Base-by-base conservation (phyloP, 257 asterid genomes). In the Petunia secreta region DNA sequence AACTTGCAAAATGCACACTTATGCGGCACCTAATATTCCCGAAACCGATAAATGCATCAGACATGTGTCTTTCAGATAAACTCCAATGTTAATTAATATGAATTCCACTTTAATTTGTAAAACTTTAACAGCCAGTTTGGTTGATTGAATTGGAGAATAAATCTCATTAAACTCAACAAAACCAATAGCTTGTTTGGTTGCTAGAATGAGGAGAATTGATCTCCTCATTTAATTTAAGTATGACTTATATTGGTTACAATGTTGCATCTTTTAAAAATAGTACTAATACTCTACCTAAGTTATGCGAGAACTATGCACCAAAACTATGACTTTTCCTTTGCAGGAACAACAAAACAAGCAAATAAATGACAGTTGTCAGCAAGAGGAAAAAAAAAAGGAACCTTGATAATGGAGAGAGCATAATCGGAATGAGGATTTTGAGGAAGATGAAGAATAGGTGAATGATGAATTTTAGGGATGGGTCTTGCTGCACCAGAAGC, bases 341-440 rank as follows among this genome's bases (percentile, higher is more conserved):
- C 25, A 25, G 36, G 36, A 15, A 3, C 15, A 62, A 10, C 1
- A 44, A 10, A 37, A 11, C 5, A 36, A 1, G 40, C 25, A 75
- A 46, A 2, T 2, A 11, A 10, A 53, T 4, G 44, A 39, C 2
- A 59, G 38, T 55, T 15, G 2, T 43, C 4, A 41, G 37, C 9
- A 44, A 43, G 55, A 67, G 16, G 25, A 36, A 76, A 14, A 16
- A n/a, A 55, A 65, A 34, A 36, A 66, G 65, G n/a, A 67, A 92
- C 98, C 97, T 91, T 90, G 94, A 94, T 91, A 81, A 90, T 87
- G 63, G 85, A 88, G 9, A 96, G 86, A 81, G 95, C 98, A 75
- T 90, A 94, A 63, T 85, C 85, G 57, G 94, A 84, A 73, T 81
- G 82, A n/a, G 97, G 91, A 78, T 79, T 91, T 77, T 89, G 92